Conservation (phyloP, 2,329 filamentous ascomycete species). For the Cercospora zeina region DNA sequence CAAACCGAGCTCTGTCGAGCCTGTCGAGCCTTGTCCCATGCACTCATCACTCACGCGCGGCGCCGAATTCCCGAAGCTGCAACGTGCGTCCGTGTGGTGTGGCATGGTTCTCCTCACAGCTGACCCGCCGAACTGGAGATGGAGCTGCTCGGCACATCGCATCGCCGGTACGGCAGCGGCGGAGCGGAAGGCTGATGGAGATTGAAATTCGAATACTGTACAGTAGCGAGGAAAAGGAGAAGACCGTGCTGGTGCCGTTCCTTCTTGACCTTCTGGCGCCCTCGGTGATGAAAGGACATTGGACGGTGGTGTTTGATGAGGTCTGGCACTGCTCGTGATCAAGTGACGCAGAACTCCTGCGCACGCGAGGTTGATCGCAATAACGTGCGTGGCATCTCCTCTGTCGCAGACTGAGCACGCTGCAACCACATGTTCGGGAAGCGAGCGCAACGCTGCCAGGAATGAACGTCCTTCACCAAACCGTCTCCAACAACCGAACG, state of each 20-base stretch:
- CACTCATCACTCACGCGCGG: not conserved
- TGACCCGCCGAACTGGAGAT: slow-evolving; percentile 13
- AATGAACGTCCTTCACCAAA: not conserved
- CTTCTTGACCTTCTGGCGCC: slow-evolving; percentile 3
- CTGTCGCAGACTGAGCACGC: not conserved
- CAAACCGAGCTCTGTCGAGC: not conserved
- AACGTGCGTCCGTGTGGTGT: slow-evolving; percentile 8
- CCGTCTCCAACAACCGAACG: not conserved
- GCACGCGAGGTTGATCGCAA: slow-evolving; percentile 11
- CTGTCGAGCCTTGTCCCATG: not conserved
- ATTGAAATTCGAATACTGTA: not conserved
- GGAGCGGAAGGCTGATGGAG: slow-evolving; percentile 10
- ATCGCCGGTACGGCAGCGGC: not conserved
- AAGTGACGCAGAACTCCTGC: not conserved
- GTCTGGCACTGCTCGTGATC: slow-evolving; percentile 3
- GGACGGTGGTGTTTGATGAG: not conserved
- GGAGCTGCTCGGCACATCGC: slow-evolving; percentile 1
- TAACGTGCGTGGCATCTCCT: not conserved
- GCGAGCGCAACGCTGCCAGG: slow-evolving; percentile 5
- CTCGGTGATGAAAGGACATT: not conserved
- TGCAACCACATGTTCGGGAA: not conserved
- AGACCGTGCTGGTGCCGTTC: not conserved
- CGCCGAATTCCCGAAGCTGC: slow-evolving; percentile 9
- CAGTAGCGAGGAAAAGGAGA: not conserved
- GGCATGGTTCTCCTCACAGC: slow-evolving; percentile 16